Percentiles rank a stretch among this genome's conserved stretches.
These are phyloP conservation scores for Kregervanrija pseudodelftensis DNA, from an alignment of 805 yeast species.

Conservation along the genomic window DNA sequence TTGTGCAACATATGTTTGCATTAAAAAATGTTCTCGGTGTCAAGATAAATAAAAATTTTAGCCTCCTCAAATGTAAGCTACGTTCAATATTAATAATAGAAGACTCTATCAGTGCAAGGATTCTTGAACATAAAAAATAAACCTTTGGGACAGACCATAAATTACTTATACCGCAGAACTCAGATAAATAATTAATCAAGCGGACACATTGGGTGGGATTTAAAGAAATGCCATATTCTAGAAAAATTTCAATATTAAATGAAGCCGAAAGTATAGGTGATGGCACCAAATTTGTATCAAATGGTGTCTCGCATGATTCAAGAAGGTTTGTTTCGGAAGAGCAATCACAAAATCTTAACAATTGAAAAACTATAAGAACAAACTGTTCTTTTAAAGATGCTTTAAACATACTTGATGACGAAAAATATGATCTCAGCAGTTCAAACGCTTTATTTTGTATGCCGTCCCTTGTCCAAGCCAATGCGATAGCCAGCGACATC, in stretches of 20 bases:
- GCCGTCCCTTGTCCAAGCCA: slow-evolving; percentile 24
- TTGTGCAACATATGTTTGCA: slow-evolving; percentile 12
- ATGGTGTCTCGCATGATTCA: neutral
- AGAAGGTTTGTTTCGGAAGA: slow-evolving; percentile 7
- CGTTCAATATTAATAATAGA: slow-evolving; percentile 21
- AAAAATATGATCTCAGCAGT: slow-evolving; percentile 8
- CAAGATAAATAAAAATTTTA: slow-evolving; percentile 31
- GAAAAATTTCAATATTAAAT: slow-evolving; percentile 4
- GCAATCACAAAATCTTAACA: slow-evolving; percentile 35
- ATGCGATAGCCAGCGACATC: slow-evolving; percentile 30
- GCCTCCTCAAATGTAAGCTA: slow-evolving; percentile 24
- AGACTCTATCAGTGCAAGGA: slow-evolving; percentile 20
- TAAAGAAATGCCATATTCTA: slow-evolving; percentile 14
- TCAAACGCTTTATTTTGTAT: slow-evolving; percentile 21
- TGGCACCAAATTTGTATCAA: too few species aligned
- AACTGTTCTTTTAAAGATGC: slow-evolving; percentile 18
- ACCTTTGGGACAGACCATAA: slow-evolving; percentile 32
- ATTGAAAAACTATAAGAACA: slow-evolving; percentile 29
- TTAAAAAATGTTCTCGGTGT: slow-evolving; percentile 15
- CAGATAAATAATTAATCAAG: slow-evolving; percentile 7
- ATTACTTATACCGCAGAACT: slow-evolving; percentile 3
- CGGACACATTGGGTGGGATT: slow-evolving; percentile 6
- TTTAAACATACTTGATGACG: slow-evolving; percentile 6
- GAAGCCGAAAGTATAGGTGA: neutral
- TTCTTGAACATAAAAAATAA: slow-evolving; percentile 33